A percentile compares a stretch with the other conserved stretches of the same genome.
These are phyloP conservation scores for Suhomyces yuchorum DNA, from an alignment of 1,139 yeast genomes.

Conservation along the genomic window DNA sequence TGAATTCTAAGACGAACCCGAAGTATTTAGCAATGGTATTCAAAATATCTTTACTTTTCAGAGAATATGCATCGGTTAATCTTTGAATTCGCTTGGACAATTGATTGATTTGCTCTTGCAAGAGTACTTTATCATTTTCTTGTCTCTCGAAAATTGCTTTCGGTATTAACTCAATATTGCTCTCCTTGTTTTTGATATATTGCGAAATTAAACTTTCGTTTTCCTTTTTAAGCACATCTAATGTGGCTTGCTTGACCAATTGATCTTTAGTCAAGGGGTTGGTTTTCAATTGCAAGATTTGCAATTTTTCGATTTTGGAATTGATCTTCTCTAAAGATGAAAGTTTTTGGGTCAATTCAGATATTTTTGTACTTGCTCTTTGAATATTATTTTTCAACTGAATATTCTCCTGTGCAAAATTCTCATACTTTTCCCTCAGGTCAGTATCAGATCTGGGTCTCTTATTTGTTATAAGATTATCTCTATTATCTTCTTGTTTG, in stretches of 20 bases:
- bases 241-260: conserved; percentile 54
- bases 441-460: conserved; percentile 28
- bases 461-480: conserved; percentile 17
- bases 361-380: conserved; percentile 36
- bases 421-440: conserved; percentile 15
- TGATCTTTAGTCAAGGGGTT: conserved; percentile 74
- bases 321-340: conserved; percentile 27
- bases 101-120: conserved; percentile 53
- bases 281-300: conserved; percentile 63
- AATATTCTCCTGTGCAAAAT: conserved; percentile 24
- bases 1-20: conserved; percentile 75
- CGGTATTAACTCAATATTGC: conserved; percentile 44
- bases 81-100: conserved; percentile 60
- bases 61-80: conserved; percentile 63
- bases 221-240: conserved; percentile 58
- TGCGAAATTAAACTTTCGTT: conserved; percentile 54
- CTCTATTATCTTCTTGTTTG: background rate
- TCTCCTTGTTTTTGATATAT: conserved; percentile 20
- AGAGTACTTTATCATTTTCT: conserved; percentile 52
- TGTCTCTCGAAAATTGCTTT: conserved; percentile 65
- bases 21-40: conserved; percentile 67
- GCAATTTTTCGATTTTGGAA: conserved; percentile 39
- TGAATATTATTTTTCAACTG: conserved; percentile 42
- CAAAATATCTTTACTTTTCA: conserved; percentile 73
- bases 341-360: conserved; percentile 32